Conservation (phyloP, 192 early-diverging fungal genomes). For the Coemansia sp. region DNA sequence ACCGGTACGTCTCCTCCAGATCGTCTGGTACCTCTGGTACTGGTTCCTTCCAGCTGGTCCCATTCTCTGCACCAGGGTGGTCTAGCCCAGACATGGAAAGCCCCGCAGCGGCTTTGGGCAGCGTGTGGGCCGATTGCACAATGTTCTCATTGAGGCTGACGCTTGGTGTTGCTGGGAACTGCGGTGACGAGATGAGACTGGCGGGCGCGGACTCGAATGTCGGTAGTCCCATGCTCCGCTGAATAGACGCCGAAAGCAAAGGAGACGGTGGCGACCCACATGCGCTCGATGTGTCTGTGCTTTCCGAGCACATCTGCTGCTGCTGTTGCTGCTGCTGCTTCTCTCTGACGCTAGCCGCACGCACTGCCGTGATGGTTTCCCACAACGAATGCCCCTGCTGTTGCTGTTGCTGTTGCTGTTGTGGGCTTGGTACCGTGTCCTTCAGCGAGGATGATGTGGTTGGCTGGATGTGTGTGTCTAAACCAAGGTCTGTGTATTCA, state of each 20-base stretch:
- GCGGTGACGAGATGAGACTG: conserved; percentile 44
- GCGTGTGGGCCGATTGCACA: neutral
- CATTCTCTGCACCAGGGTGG: neutral
- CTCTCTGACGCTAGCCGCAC: conserved; percentile 24
- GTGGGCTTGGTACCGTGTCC: neutral
- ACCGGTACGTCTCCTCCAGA: neutral
- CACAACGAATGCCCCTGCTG: conserved; percentile 15
- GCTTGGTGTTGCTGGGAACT: conserved; percentile 25
- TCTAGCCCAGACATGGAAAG: neutral
- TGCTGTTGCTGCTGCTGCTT: neutral
- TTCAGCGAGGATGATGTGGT: neutral
- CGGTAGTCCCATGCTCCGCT: conserved; percentile 10
- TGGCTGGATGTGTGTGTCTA: neutral
- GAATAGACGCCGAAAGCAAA: conserved; percentile 3
- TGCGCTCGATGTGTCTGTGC: conserved; percentile 7
- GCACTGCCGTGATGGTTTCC: conserved; percentile 27
- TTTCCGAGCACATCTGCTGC: neutral
- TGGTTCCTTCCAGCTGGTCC: neutral
- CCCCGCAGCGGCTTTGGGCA: neutral
- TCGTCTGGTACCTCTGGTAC: neutral
- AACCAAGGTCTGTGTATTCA: neutral
- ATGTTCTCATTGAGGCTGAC: neutral
- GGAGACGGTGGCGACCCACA: conserved; percentile 14
- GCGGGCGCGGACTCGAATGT: conserved; percentile 50
- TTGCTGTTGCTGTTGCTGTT: neutral